Conservation (phyloP, 495 filamentous ascomycete species). For the Niebla homalea region DNA sequence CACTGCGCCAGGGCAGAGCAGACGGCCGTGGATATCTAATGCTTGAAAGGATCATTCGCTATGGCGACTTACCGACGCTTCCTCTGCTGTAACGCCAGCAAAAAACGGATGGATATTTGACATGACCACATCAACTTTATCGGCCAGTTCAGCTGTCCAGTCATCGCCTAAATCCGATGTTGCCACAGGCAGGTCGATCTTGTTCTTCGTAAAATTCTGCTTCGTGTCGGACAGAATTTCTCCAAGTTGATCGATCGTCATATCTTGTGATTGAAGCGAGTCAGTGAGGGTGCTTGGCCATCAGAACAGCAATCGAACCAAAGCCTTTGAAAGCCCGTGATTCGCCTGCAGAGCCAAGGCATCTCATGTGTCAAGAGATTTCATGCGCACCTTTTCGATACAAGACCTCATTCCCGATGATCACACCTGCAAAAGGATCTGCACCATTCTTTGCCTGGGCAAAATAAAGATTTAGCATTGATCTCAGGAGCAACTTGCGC, state of each 20-base stretch:
- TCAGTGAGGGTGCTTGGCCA: no score
- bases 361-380: no score
- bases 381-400: slow-evolving; percentile 42
- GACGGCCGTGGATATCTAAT: no score
- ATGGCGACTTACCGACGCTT: slow-evolving; percentile 36
- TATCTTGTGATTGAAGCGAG: slow-evolving; percentile 22
- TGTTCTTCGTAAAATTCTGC: slow-evolving; percentile 50
- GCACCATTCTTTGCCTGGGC: slow-evolving; percentile 37
- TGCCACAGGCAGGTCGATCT: slow-evolving; percentile 61
- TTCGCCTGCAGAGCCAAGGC: no score
- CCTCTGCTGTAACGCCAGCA: slow-evolving; percentile 54
- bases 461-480: no score
- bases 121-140: slow-evolving; percentile 75
- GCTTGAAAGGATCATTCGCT: no score
- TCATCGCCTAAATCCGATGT: slow-evolving; percentile 84
- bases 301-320: no score
- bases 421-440: slow-evolving; percentile 66
- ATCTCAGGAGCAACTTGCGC: no score
- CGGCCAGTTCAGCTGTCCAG: slow-evolving; percentile 58
- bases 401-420: slow-evolving; percentile 90
- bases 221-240: slow-evolving; percentile 53
- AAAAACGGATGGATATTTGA: slow-evolving; percentile 98
- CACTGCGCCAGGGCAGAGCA: no score
- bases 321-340: no score
- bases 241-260: slow-evolving; percentile 52